Evolutionary conservation across 768 basidiomycete genomes (phyloP).

Genomic region (Russula ochroleuca): DNA sequence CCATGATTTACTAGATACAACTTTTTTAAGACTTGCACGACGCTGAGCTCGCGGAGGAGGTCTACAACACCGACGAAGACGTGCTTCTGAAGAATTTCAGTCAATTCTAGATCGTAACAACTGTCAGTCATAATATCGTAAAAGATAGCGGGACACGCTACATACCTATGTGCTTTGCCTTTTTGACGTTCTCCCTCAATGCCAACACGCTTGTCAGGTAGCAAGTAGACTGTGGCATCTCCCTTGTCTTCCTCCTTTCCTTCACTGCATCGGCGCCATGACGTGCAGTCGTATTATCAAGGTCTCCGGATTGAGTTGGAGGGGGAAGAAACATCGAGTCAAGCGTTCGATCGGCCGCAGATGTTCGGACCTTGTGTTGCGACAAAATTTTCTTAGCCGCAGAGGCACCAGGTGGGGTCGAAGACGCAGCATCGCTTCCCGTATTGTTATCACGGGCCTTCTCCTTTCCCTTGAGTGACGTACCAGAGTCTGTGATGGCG

Average conservation of each 20-base stretch:
- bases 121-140: background rate
- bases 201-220: conserved; percentile 67
- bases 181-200: conserved; percentile 55
- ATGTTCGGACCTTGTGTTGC: conserved; percentile 91
- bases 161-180: conserved; percentile 66
- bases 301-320: conserved; percentile 40
- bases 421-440: conserved; percentile 8
- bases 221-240: conserved; percentile 60
- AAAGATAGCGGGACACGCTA: background rate
- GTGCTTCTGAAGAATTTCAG: conserved; percentile 80
- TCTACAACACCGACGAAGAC: conserved; percentile 93
- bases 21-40: conserved; percentile 85
- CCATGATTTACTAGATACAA: conserved; percentile 88
- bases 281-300: background rate
- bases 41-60: conserved; percentile 60
- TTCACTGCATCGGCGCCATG: conserved; percentile 11
- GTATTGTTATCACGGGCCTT: conserved; percentile 13
- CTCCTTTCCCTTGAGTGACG: conserved; percentile 20
- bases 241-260: conserved; percentile 22
- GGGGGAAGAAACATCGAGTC: conserved; percentile 89
- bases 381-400: conserved; percentile 54
- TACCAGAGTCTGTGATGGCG: conserved; percentile 4
- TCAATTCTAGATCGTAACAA: conserved; percentile 55
- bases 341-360: conserved; percentile 79
- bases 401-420: conserved; percentile 11